A percentile compares a stretch with the other conserved stretches of the same genome.
phyloP scores from a whole-genome alignment of 345 rosid genomes.

The Aurinia saxatilis region DNA sequence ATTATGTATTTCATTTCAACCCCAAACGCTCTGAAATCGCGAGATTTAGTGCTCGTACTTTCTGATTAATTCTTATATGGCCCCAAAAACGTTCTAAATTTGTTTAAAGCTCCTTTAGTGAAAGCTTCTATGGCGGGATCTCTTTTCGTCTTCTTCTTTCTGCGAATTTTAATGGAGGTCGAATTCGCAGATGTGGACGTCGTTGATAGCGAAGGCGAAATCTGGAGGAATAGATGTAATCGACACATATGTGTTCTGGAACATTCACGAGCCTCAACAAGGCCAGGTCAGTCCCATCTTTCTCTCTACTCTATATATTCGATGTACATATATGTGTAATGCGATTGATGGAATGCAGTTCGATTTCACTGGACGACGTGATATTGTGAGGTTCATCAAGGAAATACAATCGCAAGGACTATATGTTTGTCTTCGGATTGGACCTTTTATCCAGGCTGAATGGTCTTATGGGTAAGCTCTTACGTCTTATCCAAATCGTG shows the following conservation, averaged over 20 bases:
- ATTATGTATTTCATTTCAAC: too few species aligned
- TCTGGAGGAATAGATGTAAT: constrained; percentile 84
- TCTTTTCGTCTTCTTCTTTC: neutral
- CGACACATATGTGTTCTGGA: constrained; percentile 89
- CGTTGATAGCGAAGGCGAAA: constrained; percentile 66
- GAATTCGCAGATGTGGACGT: constrained; percentile 78
- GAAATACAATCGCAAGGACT: constrained; percentile 58
- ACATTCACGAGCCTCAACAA: constrained; percentile 71
- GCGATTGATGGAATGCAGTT: constrained; percentile 35
- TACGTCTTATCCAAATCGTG: neutral
- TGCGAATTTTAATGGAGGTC: constrained; percentile 7
- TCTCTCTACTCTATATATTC: neutral
- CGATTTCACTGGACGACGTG: constrained; percentile 66
- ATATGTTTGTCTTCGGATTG: constrained; percentile 68
- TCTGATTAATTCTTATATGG: neutral
- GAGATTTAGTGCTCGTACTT: neutral
- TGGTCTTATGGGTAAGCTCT: constrained; percentile 70
- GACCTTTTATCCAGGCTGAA: constrained; percentile 74
- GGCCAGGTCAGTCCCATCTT: constrained; percentile 45
- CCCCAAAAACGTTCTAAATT: neutral
- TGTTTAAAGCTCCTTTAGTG: neutral
- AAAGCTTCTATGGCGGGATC: constrained; percentile 3
- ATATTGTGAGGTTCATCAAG: constrained; percentile 61
- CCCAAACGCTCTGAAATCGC: too few species aligned
- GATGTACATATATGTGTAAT: neutral